Base-by-base conservation (phyloP, 768 basidiomycete species). In the Russula ochroleuca region DNA sequence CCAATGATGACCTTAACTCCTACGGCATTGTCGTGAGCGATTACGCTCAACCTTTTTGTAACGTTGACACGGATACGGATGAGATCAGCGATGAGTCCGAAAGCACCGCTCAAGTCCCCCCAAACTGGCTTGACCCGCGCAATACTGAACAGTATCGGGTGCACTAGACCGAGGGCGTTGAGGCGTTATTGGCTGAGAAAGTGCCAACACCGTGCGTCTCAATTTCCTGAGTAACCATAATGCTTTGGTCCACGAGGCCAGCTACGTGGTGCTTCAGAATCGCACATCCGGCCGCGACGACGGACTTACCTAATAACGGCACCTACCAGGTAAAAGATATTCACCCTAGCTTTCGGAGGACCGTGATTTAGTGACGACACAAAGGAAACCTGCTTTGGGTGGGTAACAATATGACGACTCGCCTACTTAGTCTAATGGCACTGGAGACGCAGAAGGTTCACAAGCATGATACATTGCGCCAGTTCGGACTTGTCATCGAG, bases 51-150 rank as follows among this genome's bases (percentile, higher is more conserved):
- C 90, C 76, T 95, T 94, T 74, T 89, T 85, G 73, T 86, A 59
- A 99, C 79, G 62, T 84, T 80, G 50, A 77, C 78, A 64, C 96
- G 93, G 72, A 98, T 95, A 70, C 91, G 90, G 33, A 94, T 94
- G 58, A 98, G 85, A 74, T 98, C 94, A 25, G 94, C 90, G 11
- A 98, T 82, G 65, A 91, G 92, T 77, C 97, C 95, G 94, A 98
- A 98, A 37, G 94, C 96, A 70, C 96, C 95, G 69, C 95, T 98
- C 67, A 98, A 81, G 73, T 98, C 97, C 59, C 96, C 97, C 96
- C 97, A 98, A 73, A 98, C 95, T 10, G 97, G 96, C 74, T 98
- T 96, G 51, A 98, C 95, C 74, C 98, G 97, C 13, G 96, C 97
- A 72, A 99, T 96, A 28, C 28, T 5, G 28, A 2, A 28, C 28